Evolutionary conservation across 352 stramenopile genomes (phyloP).

Genomic region (Pythium rhizo-oryzae): DNA sequence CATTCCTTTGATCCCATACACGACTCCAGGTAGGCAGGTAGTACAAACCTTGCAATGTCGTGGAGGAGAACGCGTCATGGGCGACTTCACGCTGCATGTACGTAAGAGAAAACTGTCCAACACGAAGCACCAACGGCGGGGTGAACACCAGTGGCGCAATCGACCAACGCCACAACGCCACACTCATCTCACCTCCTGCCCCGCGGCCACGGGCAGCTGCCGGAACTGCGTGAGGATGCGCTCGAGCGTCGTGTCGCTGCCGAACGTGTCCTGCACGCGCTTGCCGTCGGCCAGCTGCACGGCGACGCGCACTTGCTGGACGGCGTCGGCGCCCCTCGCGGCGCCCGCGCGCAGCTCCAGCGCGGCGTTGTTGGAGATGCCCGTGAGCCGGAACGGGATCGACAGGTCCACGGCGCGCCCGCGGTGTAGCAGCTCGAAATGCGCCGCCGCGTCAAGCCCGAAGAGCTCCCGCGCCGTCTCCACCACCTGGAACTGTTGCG

Average conservation of each 20-base stretch:
- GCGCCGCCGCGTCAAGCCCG: conserved; percentile 38
- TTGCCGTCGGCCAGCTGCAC: conserved; percentile 79
- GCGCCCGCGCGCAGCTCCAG: conserved; percentile 63
- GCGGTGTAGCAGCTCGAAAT: conserved; percentile 73
- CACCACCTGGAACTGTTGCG: conserved; percentile 72
- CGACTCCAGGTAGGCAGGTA: too few relatives aligned
- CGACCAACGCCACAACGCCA: too few relatives aligned
- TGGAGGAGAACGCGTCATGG: conserved; percentile 48
- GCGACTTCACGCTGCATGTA: conserved; percentile 80
- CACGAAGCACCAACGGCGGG: not conserved
- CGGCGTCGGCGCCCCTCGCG: conserved; percentile 12
- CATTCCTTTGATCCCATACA: too few relatives aligned
- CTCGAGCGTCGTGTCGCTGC: conserved; percentile 54
- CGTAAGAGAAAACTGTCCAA: conserved; percentile 65
- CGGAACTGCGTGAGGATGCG: conserved; percentile 60
- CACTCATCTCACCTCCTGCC: conserved; percentile 37
- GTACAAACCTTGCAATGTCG: conserved; percentile 62
- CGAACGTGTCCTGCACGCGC: conserved; percentile 69
- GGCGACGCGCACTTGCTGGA: conserved; percentile 76
- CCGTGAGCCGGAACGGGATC: conserved; percentile 84
- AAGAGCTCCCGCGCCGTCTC: conserved; percentile 62
- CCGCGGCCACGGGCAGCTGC: conserved; percentile 41
- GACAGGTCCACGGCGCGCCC: conserved; percentile 69
- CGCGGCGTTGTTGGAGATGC: conserved; percentile 82
- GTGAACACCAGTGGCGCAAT: too few relatives aligned